A percentile compares a stretch with the other conserved stretches of the same genome.
Conservation (phyloP, 805 yeast genomes). For the Saccharomycopsis schoenii region DNA sequence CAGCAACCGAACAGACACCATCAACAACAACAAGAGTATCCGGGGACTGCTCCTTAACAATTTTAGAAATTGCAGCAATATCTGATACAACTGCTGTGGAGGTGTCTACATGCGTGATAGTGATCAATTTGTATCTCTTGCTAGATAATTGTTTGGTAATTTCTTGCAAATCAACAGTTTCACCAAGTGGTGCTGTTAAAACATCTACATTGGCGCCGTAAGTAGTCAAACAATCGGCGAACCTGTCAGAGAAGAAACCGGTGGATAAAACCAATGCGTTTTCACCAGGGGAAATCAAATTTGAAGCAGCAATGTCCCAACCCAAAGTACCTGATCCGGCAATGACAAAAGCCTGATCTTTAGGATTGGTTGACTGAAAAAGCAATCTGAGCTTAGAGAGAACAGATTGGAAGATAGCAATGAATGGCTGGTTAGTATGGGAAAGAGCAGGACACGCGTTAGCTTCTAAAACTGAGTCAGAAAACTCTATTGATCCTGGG, state of each 20-base stretch:
- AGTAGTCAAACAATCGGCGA: conserved; percentile 62
- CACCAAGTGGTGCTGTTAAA: conserved; percentile 66
- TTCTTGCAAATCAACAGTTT: conserved; percentile 44
- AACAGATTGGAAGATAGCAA: conserved; percentile 58
- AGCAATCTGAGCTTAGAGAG: conserved; percentile 60
- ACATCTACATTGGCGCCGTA: conserved; percentile 71
- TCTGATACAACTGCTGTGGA: conserved; percentile 84
- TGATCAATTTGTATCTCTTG: conserved; percentile 54
- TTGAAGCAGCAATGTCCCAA: conserved; percentile 84
- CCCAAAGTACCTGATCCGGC: conserved; percentile 94
- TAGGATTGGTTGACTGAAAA: conserved; percentile 56
- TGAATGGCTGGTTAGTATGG: conserved; percentile 84
- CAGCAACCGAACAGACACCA: conserved; percentile 91
- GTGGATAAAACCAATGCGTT: conserved; percentile 63
- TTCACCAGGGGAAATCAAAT: conserved; percentile 57
- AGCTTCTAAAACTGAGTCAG: conserved; percentile 68
- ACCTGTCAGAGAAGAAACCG: conserved; percentile 80
- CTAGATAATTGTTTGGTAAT: conserved; percentile 46
- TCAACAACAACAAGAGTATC: conserved; percentile 79
- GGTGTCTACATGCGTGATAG: conserved; percentile 93
- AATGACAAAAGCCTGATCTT: conserved; percentile 72
- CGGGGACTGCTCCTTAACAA: conserved; percentile 62
- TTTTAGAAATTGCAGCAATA: conserved; percentile 48
- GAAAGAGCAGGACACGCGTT: conserved; percentile 77
- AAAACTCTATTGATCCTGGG: conserved; percentile 84